These are phyloP conservation scores for Sequoiadendron giganteum DNA, from an alignment of 75 land plant genomes.

Conservation along the genomic window DNA sequence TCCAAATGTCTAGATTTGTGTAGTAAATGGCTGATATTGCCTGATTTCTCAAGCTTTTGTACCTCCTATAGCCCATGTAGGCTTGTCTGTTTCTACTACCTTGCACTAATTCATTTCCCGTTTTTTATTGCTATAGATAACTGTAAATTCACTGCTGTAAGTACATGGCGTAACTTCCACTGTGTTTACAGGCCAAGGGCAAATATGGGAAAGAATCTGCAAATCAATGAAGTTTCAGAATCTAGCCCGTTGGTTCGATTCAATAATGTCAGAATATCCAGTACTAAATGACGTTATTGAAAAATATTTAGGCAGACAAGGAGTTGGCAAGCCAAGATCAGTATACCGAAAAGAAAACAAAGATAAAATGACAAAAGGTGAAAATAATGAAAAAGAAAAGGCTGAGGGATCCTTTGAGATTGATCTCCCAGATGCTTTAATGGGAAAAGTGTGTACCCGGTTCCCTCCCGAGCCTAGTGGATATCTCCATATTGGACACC, in stretches of 20 bases:
- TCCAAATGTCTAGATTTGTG: no score
- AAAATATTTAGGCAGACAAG: constrained; percentile 56
- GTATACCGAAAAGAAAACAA: constrained; percentile 20
- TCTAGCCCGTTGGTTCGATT: constrained; percentile 79
- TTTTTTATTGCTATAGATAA: no score
- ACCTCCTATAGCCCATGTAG: no score
- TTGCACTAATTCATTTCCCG: no score
- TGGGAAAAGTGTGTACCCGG: no score
- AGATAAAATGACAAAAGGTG: constrained; percentile 9
- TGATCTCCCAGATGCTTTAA: constrained; percentile 79
- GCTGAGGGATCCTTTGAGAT: constrained; percentile 58
- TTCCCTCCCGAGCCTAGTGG: no score
- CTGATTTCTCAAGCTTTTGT: no score
- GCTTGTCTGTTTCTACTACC: no score
- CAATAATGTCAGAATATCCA: constrained; percentile 50
- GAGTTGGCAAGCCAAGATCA: constrained; percentile 38
- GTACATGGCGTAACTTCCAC: no score
- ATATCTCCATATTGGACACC: constrained; percentile 58
- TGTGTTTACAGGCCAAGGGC: constrained; percentile 23
- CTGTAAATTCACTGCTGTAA: no score
- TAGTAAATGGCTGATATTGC: no score
- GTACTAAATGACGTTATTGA: constrained; percentile 37
- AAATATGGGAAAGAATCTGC: constrained; percentile 88
- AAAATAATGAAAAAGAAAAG: constrained; percentile 23
- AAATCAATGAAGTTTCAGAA: constrained; percentile 76